Percentiles rank a stretch among this genome's conserved stretches.
Conservation (phyloP, 2,329 filamentous ascomycete species). For the Myotisia sp. region DNA sequence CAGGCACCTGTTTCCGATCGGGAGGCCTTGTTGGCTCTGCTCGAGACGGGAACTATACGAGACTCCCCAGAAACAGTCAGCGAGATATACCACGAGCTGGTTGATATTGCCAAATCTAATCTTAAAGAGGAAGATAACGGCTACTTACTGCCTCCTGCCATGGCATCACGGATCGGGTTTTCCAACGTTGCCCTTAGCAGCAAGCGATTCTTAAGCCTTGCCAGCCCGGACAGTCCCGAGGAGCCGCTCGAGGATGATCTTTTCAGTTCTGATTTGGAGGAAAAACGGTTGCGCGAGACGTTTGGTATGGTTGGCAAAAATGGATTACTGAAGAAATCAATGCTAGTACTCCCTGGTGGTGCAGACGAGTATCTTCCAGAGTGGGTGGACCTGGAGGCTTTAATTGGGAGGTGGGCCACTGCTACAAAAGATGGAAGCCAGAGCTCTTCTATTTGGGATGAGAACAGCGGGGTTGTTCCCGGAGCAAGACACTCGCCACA, state of each 20-base stretch:
- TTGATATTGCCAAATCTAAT: slow-evolving; percentile 20
- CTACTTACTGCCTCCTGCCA: slow-evolving; percentile 21
- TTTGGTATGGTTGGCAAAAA: slow-evolving; percentile 42
- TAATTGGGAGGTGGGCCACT: slow-evolving; percentile 31
- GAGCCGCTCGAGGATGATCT: slow-evolving; percentile 65
- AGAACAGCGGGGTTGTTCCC: slow-evolving; percentile 34
- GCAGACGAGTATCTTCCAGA: slow-evolving; percentile 33
- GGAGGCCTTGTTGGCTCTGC: slow-evolving; percentile 37
- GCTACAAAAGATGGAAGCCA: slow-evolving; percentile 23
- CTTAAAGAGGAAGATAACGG: slow-evolving; percentile 15
- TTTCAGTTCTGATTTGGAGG: slow-evolving; percentile 65
- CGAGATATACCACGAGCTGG: slow-evolving; percentile 22
- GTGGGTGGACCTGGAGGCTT: slow-evolving; percentile 31
- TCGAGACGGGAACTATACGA: slow-evolving; percentile 13
- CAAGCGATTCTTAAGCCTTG: slow-evolving; percentile 44
- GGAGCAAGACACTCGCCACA: slow-evolving; percentile 37
- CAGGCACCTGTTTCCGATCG: slow-evolving; percentile 71
- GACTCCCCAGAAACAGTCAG: slow-evolving; percentile 9
- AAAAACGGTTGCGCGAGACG: slow-evolving; percentile 43
- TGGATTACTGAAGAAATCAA: slow-evolving; percentile 25
- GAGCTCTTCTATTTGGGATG: slow-evolving; percentile 32
- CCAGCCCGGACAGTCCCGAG: slow-evolving; percentile 37
- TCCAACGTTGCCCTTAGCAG: slow-evolving; percentile 38
- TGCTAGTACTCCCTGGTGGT: slow-evolving; percentile 34
- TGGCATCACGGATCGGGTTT: slow-evolving; percentile 21